These are phyloP conservation scores for Backusella circina DNA, from an alignment of 192 early-diverging fungal species.

Conservation along the genomic window DNA sequence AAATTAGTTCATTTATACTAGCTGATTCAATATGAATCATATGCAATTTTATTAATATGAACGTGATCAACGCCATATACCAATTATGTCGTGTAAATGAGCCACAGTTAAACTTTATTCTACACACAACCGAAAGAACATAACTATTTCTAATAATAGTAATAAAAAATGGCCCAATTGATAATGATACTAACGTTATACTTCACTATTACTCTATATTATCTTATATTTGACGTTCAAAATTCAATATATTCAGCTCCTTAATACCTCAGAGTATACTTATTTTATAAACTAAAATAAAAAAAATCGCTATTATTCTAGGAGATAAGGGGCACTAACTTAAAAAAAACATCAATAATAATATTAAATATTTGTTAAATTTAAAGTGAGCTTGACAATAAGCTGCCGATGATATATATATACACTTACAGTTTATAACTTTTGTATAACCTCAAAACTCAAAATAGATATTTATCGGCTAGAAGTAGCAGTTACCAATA, in stretches of 20 bases:
- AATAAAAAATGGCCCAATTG: conserved; percentile 2
- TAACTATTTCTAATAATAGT: background rate
- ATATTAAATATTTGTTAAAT: background rate
- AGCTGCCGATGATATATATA: background rate
- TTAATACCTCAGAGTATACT: background rate
- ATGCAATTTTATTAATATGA: background rate
- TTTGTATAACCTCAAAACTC: background rate
- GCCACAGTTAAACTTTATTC: conserved; percentile 6
- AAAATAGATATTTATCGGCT: background rate
- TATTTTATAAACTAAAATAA: background rate
- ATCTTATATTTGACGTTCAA: background rate
- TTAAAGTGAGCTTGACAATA: background rate
- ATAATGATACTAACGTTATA: background rate
- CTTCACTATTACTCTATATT: background rate
- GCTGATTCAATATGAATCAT: background rate
- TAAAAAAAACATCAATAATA: background rate
- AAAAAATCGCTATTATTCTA: background rate
- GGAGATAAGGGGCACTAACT: background rate
- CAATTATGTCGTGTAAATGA: background rate
- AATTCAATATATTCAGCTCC: background rate
- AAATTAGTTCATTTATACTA: background rate
- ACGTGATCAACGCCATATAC: background rate
- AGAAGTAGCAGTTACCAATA: background rate
- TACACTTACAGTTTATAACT: background rate
- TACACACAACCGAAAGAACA: background rate